Base-by-base conservation (phyloP, 805 yeast genomes). In the Vanderwaltozyma yarrowii region DNA sequence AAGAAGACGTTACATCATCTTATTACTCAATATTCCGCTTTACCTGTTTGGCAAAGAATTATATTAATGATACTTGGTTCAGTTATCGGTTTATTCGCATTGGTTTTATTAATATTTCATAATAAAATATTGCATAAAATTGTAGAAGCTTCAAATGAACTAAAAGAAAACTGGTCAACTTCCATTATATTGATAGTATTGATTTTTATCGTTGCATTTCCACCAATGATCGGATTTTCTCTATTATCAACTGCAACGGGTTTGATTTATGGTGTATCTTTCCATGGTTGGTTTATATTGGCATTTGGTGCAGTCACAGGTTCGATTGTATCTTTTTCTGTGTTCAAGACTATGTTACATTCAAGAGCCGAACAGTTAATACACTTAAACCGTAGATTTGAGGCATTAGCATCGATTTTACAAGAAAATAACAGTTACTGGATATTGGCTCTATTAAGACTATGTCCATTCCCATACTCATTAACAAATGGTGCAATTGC, bases 381-480 rank as follows among this genome's bases (percentile, higher is more conserved):
- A 3, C 64, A 71, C 12, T 50, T 70, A 3, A 82, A 81, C 54
- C 73, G 73, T 39, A 76, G 73, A 43, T 75, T 92, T 45, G 71
- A 78, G 45, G 85, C 94, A 0, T 72, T 92, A 45, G 71, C 84
- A 0, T 76, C 78, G 38, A 81, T 85, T 4, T 58, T 89, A 42
- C 76, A 71, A 47, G 94, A 85, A 41, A 73, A 74, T 39, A 79
- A 80, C 46, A 73, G 77, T 41, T 70, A 87, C 40, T 56, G 77
- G 45, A 60, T 92, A 18, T 60, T 89, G 37, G 73, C 81, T 37
- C 65, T 89, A 53, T 70, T 89, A 21, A 67, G 96, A 39, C 59
- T 89, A 40, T 86, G 96, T 49, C 98, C 98, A 0, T 71, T 89
- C 50, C 97, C 97, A 0, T 92, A 87, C 56, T 86, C 96, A 2